Percentiles rank a stretch among this genome's conserved stretches.
These are phyloP conservation scores for Pseudonectria buxi DNA, from an alignment of 2,329 filamentous ascomycete genomes.

Conservation along the genomic window DNA sequence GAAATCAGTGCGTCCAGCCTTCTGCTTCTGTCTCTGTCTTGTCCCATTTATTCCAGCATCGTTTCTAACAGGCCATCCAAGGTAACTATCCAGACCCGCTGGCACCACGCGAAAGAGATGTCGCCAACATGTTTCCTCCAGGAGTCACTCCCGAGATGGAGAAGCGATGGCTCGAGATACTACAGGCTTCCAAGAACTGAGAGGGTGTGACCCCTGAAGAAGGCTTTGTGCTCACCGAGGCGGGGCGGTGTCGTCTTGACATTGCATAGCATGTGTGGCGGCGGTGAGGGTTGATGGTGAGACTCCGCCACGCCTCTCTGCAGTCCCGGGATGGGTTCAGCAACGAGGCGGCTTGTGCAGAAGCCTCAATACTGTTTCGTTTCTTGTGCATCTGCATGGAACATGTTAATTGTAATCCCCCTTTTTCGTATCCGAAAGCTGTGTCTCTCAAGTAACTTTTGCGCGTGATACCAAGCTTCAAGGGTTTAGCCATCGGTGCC, in stretches of 20 bases:
- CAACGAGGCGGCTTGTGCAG: no score
- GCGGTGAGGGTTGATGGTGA: not conserved
- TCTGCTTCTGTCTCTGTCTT: not conserved
- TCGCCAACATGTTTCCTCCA: conserved; percentile 28
- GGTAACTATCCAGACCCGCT: conserved; percentile 40
- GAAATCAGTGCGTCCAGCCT: conserved; percentile 33
- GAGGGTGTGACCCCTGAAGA: not conserved
- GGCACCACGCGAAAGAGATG: conserved; percentile 27
- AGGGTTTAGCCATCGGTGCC: no score
- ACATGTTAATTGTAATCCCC: no score
- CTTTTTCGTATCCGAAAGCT: no score
- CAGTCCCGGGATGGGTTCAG: no score
- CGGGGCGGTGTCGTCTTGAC: not conserved
- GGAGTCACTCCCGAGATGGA: conserved; percentile 37
- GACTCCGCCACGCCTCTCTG: no score
- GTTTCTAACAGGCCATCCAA: conserved; percentile 11
- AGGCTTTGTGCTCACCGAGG: conserved; percentile 2
- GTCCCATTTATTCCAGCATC: not conserved
- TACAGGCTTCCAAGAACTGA: conserved; percentile 16
- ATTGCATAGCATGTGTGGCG: no score
- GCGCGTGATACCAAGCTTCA: no score
- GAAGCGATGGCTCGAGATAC: conserved; percentile 29
- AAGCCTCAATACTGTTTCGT: no score
- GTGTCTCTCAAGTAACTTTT: no score
- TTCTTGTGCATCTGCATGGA: no score